Base-by-base conservation (phyloP, 352 stramenopile species). In the Phytophthora nicotianae region DNA sequence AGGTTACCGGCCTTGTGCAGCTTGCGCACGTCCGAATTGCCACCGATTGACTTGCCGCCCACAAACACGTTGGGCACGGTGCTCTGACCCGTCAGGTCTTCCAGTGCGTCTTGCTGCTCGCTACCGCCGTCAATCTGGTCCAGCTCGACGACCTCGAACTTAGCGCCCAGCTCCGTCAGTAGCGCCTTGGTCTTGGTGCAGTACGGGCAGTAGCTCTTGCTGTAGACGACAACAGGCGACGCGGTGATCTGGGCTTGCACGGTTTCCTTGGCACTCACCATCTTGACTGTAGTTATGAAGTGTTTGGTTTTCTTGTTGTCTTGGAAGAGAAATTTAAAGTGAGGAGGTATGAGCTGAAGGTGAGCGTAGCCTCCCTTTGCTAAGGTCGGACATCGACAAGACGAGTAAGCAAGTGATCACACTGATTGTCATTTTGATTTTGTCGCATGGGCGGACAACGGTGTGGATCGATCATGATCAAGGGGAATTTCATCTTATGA, bases 1-100 rank as follows among this genome's bases (percentile, higher is more conserved):
- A 99, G 76, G 65, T 97, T 88, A 72, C 96, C 93, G 50, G 62
- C 77, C 56, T 86, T 83, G 61, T 92, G 81, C 43, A 97, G 85
- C 37, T 72, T 77, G 58, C 98, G 87, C 45, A 96, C 93, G 67
- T 98, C 93, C 75, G 98, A 96, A 75, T 98, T 97, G 65, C 97
- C 97, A 49, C 97, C 97, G 50, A 99, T 74, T 67, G 94, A 95
- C 68, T 97, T 89, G 70, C 93, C 93, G 42, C 89, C 87, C 48
- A 99, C 90, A 76, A 99, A 99, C 11, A 98, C 90, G 81, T 99
- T 99, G 9, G 97, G 97, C 54, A 99, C 97, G 21, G 95, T 98
- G 61, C 81, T 79, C 71, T 98, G 95, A 56, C 93, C 96, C 55
- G 83, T 90, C 62, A 89, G 83, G 21, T 70, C 41, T 62, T 87